Percentiles rank a stretch among this genome's conserved stretches.
Evolutionary conservation across 2,329 filamentous ascomycete genomes (phyloP).

Genomic region (Daldinia sp.): DNA sequence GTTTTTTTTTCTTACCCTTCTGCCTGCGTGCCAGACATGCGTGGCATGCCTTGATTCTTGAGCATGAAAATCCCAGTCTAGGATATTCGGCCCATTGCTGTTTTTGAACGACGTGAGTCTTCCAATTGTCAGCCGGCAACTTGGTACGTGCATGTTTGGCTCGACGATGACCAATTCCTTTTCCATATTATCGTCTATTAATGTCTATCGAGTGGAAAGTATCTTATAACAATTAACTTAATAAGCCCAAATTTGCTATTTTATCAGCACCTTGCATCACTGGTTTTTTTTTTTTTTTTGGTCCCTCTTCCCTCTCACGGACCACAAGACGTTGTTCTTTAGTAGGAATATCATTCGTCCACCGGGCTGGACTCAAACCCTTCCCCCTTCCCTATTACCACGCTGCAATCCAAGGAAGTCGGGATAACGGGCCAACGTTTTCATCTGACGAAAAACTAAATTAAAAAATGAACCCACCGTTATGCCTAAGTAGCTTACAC

Average conservation of each 20-base stretch:
- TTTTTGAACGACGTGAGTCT: conserved; percentile 6
- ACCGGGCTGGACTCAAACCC: neutral
- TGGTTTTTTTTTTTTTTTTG: too few relatives aligned
- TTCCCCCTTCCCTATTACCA: conserved; percentile 8
- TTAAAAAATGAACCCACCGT: conserved; percentile 2
- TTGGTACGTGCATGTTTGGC: neutral
- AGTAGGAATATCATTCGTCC: conserved; percentile 2
- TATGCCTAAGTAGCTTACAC: conserved; percentile 7
- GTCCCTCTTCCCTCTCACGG: neutral
- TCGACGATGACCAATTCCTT: neutral
- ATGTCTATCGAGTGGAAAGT: neutral
- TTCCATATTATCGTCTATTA: too few relatives aligned
- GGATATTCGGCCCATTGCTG: conserved; percentile 6
- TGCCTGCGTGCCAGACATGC: conserved; percentile 17
- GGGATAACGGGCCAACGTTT: conserved; percentile 25
- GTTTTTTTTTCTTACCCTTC: neutral
- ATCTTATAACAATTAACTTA: neutral
- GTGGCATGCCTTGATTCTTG: conserved; percentile 15
- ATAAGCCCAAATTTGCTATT: neutral
- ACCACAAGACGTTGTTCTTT: conserved; percentile 1
- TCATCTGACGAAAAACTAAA: conserved; percentile 19
- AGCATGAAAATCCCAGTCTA: conserved; percentile 11
- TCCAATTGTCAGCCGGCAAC: conserved; percentile 2
- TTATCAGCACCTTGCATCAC: conserved; percentile 1
- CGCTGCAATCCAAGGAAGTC: conserved; percentile 18